Conservation (phyloP, 177 flowering plant genomes). For the Vitis hybrid region DNA sequence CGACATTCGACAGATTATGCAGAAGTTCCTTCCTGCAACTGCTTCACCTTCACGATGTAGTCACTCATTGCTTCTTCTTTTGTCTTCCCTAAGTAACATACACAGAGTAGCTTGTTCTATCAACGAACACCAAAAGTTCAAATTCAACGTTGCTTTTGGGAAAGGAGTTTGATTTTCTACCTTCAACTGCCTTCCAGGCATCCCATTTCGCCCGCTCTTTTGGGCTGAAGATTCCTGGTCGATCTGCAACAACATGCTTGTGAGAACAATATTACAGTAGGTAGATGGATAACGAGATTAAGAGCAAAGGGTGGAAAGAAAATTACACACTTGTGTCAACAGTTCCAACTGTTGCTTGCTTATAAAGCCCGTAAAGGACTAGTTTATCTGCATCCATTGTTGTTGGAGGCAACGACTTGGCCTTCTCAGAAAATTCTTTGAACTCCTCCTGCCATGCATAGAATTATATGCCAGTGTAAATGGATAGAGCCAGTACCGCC, state of each 20-base stretch:
- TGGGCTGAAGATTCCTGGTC: slow-evolving; percentile 58
- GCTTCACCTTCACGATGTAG: slow-evolving; percentile 71
- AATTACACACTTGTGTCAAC: slow-evolving; percentile 55
- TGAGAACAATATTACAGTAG: neutral
- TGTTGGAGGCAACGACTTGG: slow-evolving; percentile 53
- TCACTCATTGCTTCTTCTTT: slow-evolving; percentile 65
- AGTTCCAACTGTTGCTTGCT: slow-evolving; percentile 68
- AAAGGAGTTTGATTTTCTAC: slow-evolving; percentile 19
- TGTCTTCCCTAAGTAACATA: slow-evolving; percentile 39
- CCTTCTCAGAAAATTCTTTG: slow-evolving; percentile 60
- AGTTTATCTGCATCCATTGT: slow-evolving; percentile 56
- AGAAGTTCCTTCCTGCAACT: slow-evolving; percentile 58
- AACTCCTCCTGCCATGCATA: slow-evolving; percentile 54
- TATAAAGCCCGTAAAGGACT: slow-evolving; percentile 65
- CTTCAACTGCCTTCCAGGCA: slow-evolving; percentile 76
- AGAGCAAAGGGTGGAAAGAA: too few species aligned
- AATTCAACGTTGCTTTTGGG: neutral
- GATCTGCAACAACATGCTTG: slow-evolving; percentile 27
- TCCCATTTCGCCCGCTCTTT: slow-evolving; percentile 74
- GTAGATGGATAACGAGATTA: too few species aligned
- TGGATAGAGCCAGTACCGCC: too few species aligned
- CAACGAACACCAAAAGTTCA: neutral
- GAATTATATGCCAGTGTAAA: slow-evolving; percentile 4
- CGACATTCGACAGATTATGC: neutral
- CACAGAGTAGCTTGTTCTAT: neutral